Evolutionary conservation across 176 grass and related monocot species (phyloP).

Genomic region (Cocos nucifera): DNA sequence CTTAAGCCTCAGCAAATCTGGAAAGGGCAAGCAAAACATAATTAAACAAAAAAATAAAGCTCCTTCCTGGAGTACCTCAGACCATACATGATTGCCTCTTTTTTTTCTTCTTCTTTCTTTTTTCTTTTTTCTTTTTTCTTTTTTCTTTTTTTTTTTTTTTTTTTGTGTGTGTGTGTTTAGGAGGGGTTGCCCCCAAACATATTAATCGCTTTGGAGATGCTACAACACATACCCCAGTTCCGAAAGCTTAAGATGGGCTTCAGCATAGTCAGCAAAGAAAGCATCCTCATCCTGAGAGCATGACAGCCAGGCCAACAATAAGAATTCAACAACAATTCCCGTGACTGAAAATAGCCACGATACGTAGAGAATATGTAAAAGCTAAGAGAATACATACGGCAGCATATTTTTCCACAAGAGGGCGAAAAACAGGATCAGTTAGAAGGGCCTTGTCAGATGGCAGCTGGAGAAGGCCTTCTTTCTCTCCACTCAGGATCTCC

Average conservation of each 20-base stretch:
- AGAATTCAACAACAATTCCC: no score
- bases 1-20: conserved; percentile 67
- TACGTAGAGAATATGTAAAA: neutral
- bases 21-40: neutral
- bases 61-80: no score
- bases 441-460: conserved; percentile 77
- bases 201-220: no score
- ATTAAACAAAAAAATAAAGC: no score
- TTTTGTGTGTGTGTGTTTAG: no score
- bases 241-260: conserved; percentile 80
- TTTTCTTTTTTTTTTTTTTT: no score
- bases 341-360: no score
- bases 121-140: no score
- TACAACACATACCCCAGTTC: conserved; percentile 55
- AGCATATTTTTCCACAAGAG: conserved; percentile 84
- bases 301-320: no score
- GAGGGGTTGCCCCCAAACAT: no score
- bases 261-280: conserved; percentile 73
- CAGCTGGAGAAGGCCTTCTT: conserved; percentile 77
- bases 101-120: no score
- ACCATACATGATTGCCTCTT: no score
- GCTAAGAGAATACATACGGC: conserved; percentile 28
- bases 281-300: conserved; percentile 65
- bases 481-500: conserved; percentile 69
- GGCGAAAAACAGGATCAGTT: conserved; percentile 54